These are phyloP conservation scores for Cicer pinnatifidum DNA, from an alignment of 306 rosid species.

Conservation along the genomic window DNA sequence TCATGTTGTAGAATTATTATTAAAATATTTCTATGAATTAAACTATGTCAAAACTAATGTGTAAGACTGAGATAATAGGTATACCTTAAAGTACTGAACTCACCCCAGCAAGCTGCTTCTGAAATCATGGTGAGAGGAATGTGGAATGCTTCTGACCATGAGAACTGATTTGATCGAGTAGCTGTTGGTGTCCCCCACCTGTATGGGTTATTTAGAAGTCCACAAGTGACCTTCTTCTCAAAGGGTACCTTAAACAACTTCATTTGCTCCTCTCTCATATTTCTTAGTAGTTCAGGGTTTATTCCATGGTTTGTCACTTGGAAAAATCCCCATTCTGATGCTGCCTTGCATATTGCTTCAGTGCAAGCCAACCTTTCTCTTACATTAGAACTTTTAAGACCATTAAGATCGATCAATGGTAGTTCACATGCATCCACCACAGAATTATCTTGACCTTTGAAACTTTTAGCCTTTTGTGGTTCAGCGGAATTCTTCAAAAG, in stretches of 20 bases:
- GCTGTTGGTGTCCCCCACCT: constrained; percentile 90
- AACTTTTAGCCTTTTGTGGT: constrained; percentile 35
- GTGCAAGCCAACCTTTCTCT: constrained; percentile 58
- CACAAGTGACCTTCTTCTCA: constrained; percentile 61
- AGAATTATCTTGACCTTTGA: constrained; percentile 31
- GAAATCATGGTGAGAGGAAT: constrained; percentile 83
- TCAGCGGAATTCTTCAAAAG: constrained; percentile 50
- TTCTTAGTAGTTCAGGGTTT: constrained; percentile 56
- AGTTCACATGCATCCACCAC: constrained; percentile 66
- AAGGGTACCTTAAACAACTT: constrained; percentile 69
- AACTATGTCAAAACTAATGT: constrained; percentile 16
- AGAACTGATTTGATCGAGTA: constrained; percentile 64
- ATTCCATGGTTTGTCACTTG: constrained; percentile 88
- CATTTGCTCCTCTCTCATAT: constrained; percentile 72
- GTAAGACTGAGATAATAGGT: neutral
- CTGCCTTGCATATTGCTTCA: constrained; percentile 65
- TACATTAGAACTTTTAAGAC: constrained; percentile 53
- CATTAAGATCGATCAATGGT: constrained; percentile 78
- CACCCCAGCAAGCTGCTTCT: constrained; percentile 68
- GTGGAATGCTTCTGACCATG: constrained; percentile 98
- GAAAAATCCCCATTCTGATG: constrained; percentile 88
- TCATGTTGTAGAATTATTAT: constrained; percentile 26
- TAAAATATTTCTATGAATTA: constrained; percentile 23
- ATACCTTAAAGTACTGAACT: constrained; percentile 72
- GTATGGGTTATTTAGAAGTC: constrained; percentile 72